Percentiles rank a stretch among this genome's conserved stretches.
Evolutionary conservation across 192 early-diverging fungal species (phyloP).

Genomic region (Spinellus fusiger): DNA sequence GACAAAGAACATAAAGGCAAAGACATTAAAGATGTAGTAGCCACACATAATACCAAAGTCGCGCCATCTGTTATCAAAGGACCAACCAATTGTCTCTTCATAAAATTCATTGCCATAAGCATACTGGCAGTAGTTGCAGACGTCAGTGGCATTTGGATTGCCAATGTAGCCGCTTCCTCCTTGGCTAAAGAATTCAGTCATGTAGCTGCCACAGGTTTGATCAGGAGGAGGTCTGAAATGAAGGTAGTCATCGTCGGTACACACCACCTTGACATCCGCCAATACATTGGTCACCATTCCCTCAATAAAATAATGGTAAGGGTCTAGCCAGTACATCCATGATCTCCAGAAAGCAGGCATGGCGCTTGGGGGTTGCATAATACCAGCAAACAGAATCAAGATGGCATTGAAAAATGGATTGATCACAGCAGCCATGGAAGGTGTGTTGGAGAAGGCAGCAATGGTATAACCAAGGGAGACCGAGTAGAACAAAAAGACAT

Average conservation of each 20-base stretch:
- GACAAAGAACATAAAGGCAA: slow-evolving; percentile 32
- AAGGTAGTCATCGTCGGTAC: slow-evolving; percentile 37
- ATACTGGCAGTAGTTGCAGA: slow-evolving; percentile 50
- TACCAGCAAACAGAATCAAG: slow-evolving; percentile 56
- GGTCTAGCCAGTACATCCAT: slow-evolving; percentile 62
- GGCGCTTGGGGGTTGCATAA: slow-evolving; percentile 47
- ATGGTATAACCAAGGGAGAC: slow-evolving; percentile 56
- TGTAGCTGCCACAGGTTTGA: slow-evolving; percentile 45
- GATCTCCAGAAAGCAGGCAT: slow-evolving; percentile 57
- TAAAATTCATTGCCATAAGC: slow-evolving; percentile 32
- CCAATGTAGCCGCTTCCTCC: slow-evolving; percentile 56
- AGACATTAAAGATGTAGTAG: slow-evolving; percentile 48
- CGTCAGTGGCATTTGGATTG: slow-evolving; percentile 38
- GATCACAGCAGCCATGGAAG: slow-evolving; percentile 52
- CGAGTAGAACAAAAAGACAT: slow-evolving; percentile 46
- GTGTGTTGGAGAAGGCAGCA: slow-evolving; percentile 47
- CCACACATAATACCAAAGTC: slow-evolving; percentile 58
- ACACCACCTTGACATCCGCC: slow-evolving; percentile 39
- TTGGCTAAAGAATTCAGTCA: slow-evolving; percentile 34
- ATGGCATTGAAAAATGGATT: slow-evolving; percentile 58
- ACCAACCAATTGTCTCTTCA: slow-evolving; percentile 36
- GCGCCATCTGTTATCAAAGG: slow-evolving; percentile 51
- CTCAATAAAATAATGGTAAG: slow-evolving; percentile 56
- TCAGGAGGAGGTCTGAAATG: slow-evolving; percentile 37
- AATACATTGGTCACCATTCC: slow-evolving; percentile 55